Base-by-base conservation (phyloP, 768 basidiomycete species). In the Termitomyces sp. region DNA sequence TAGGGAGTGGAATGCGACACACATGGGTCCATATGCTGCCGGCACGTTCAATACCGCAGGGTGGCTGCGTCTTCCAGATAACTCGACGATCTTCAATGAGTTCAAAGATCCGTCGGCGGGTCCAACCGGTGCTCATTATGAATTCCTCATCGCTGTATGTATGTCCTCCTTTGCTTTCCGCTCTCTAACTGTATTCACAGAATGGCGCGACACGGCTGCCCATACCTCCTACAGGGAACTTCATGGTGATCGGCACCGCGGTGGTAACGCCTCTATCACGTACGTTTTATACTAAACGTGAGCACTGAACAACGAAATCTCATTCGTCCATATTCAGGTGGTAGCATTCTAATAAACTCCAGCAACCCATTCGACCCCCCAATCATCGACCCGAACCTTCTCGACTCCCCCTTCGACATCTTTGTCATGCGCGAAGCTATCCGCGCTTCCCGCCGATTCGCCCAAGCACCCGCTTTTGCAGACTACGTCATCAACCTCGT, bases 341-440 rank as follows among this genome's bases (percentile, higher is more conserved):
- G 72, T 4, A 58, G 58, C 18, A 60, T 73, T 13, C 60, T 66
- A 3, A 63, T 80, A 58, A 74, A 66, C 51, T 77, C 78, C 13
- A 73, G 64, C 18, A 67, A 74, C 61, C 70, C 78, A 16, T 82
- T 81, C 67, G 72, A 70, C 50, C 54, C 64, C 20, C 81, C 82
- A 0, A 46, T 65, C n/a, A 76, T 84, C 66, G 74, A 84, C 63
- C 79, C 80, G 3, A 75, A 76, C 58, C 78, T 82, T 68, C 70
- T 78, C 36, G 61, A 50, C 33, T 66, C 68, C 10, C 56, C 58
- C 2, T 65, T 68, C 55, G 73, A 72, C 59, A 52, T 68, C 43
- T 58, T 62, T 32, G 61, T 62, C 35, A 68, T 73, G 68, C 62
- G 62, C 6, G 61, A 66, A 53, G 70, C 66, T 14, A 65, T 74